Evolutionary conservation across 31 red algal genomes (phyloP), one percentile per base, ranked within the genome.

Genomic region (Odonthalia washingtoniensis): DNA sequence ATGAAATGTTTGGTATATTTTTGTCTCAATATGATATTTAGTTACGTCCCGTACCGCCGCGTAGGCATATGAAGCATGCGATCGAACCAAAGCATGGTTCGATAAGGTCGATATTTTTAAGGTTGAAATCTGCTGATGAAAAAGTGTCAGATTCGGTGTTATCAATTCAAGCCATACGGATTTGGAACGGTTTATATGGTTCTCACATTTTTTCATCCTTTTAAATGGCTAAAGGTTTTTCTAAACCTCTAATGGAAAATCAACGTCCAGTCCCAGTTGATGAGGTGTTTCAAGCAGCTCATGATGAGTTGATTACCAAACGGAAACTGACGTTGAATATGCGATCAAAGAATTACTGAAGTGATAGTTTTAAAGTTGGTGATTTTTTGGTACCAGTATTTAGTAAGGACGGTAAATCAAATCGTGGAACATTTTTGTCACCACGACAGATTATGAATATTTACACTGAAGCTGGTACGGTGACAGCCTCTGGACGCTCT

Each of bases 321-420:
- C 52, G 78, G 27, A 82, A 67, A 40, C 78, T 82, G 4, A 67
- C 53, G 2, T 24, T 38, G 9, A 82, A 66, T 4, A 6, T 82
- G 27, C 49, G 78, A 32, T 68, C 36, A 3, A 4, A 82, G 31
- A 28, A 4, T 40, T 5, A 38, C 2, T 12, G 5, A 5, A 37
- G 43, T 6, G 43, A 43, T n/a, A 6, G 6, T 14, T 27, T 77
- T 6, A 6, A 12, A 2, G 57, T 82, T 37, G 78, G 78, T 40
- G 78, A 82, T 40, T 6, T 82, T 4, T n/a, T n/a, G n/a, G 53
- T 82, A 36, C 4, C 64, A 40, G 78, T 82, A 3, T 82, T 42
- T 41, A 2, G 41, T 33, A 40, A 68, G 36, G 21, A 24, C 2
- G 57, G 67, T 24, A 2, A 66, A 5, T 27, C 41, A 41, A 82